These are phyloP conservation scores for Wallacemonas sp. DNA, from an alignment of 208 protist genomes.

Conservation along the genomic window DNA sequence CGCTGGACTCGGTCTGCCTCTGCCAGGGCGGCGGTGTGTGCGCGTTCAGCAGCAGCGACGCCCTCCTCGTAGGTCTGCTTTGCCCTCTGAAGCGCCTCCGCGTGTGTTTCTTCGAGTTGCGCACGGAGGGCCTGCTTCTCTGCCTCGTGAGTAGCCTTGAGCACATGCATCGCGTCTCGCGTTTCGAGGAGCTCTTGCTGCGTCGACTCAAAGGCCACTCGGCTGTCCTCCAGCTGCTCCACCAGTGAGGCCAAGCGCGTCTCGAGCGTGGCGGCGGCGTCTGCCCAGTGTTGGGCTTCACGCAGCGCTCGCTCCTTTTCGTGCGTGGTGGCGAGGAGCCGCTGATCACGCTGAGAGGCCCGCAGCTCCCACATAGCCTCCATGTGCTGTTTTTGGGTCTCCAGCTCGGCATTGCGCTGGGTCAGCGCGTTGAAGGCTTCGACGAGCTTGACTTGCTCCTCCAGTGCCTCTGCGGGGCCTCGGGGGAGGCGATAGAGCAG, in stretches of 20 bases:
- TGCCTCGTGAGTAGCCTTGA: slow-evolving; percentile 11
- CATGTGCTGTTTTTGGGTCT: slow-evolving; percentile 28
- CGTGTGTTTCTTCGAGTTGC: slow-evolving; percentile 18
- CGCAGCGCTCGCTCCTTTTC: slow-evolving; percentile 37
- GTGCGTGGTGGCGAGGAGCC: slow-evolving; percentile 25
- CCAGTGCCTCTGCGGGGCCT: slow-evolving; percentile 45
- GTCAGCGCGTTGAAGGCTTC: slow-evolving; percentile 37
- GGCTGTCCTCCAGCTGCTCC: slow-evolving; percentile 21
- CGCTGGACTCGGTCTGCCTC: not conserved
- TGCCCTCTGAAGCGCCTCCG: slow-evolving; percentile 1
- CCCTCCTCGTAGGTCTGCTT: slow-evolving; percentile 15
- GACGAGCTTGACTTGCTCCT: slow-evolving; percentile 59
- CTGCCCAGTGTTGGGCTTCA: slow-evolving; percentile 38
- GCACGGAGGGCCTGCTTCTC: slow-evolving; percentile 15
- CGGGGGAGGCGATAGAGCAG: slow-evolving; percentile 53
- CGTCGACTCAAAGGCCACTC: slow-evolving; percentile 15
- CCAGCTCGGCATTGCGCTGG: slow-evolving; percentile 39
- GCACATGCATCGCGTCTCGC: not conserved
- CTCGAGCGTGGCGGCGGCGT: slow-evolving; percentile 27
- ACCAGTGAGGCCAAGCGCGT: slow-evolving; percentile 20
- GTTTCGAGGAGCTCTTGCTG: slow-evolving; percentile 22
- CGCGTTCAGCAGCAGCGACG: not conserved
- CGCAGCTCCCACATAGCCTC: slow-evolving; percentile 33
- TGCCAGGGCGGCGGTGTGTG: not conserved
- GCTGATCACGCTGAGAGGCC: slow-evolving; percentile 34